A percentile compares a stretch with the other conserved stretches of the same genome.
Conservation (phyloP, 2,329 filamentous ascomycete genomes). For the Pseudogymnoascus sp. region DNA sequence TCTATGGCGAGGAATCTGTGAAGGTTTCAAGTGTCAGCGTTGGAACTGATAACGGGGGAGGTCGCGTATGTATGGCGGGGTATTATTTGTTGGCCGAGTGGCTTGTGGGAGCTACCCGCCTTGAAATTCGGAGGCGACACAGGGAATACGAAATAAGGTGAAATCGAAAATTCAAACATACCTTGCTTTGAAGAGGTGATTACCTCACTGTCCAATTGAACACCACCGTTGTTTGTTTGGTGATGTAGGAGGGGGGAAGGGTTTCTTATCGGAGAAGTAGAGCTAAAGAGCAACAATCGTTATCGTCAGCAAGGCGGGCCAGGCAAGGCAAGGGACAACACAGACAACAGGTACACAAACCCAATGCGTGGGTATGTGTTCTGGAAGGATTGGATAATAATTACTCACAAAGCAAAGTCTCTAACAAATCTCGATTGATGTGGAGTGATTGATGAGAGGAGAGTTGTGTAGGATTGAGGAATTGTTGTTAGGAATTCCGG, state of each 20-base stretch:
- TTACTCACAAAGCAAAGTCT: not conserved
- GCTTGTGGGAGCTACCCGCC: not conserved
- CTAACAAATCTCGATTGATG: not conserved
- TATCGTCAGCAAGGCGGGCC: not conserved
- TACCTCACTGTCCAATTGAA: constrained; percentile 3
- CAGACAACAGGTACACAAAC: not conserved
- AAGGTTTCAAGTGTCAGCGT: constrained; percentile 16
- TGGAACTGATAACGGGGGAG: not conserved
- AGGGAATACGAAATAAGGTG: not conserved
- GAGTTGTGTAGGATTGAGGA: not conserved
- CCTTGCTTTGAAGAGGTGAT: constrained; percentile 5
- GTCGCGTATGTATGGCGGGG: not conserved
- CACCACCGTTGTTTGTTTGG: constrained; percentile 5
- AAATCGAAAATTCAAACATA: not conserved
- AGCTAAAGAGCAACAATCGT: not conserved
- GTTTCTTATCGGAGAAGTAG: constrained; percentile 1
- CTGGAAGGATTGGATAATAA: constrained; percentile 2
- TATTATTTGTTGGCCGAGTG: not conserved
- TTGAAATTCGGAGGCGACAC: not conserved
- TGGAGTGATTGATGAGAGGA: not conserved
- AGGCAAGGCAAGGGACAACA: constrained; percentile 1
- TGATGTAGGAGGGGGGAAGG: not conserved
- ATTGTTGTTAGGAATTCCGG: not conserved
- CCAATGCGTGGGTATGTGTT: not conserved
- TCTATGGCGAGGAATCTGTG: constrained; percentile 8